phyloP scores from a whole-genome alignment of 306 rosid species.

The Sicyos baderoa region DNA sequence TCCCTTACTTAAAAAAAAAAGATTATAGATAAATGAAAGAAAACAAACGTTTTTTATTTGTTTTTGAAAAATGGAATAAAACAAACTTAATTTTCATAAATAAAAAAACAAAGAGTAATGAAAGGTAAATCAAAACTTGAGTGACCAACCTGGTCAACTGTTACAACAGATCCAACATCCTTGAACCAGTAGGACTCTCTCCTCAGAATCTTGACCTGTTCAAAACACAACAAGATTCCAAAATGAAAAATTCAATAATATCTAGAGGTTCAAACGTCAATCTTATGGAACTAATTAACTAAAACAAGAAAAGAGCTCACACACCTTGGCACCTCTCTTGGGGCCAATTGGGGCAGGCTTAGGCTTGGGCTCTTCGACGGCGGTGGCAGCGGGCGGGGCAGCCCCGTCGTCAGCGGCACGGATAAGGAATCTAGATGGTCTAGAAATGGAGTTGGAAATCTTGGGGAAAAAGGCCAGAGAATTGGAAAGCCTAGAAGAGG shows the following conservation, averaged over 20 bases:
- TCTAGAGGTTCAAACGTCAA: neutral
- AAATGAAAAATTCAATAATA: too few species aligned
- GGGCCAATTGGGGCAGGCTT: constrained; percentile 29
- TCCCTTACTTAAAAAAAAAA: too few species aligned
- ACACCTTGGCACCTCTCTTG: constrained; percentile 26
- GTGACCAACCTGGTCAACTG: constrained; percentile 23
- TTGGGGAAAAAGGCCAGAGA: constrained; percentile 8
- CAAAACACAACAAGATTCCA: neutral
- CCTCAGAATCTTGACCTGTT: constrained; percentile 25
- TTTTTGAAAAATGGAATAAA: too few species aligned
- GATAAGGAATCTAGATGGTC: constrained; percentile 9
- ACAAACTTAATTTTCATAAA: too few species aligned
- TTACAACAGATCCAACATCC: constrained; percentile 23
- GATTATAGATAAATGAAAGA: too few species aligned
- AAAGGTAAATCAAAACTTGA: neutral
- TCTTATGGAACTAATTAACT: neutral
- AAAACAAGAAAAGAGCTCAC: neutral
- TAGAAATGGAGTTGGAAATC: neutral
- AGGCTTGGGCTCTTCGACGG: constrained; percentile 14
- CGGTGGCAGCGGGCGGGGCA: neutral
- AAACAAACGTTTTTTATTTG: too few species aligned
- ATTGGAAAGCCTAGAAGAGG: constrained; percentile 3
- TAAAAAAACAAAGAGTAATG: neutral
- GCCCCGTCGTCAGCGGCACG: constrained; percentile 16
- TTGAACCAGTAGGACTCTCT: constrained; percentile 29